Evolutionary conservation across 768 basidiomycete genomes (phyloP).

Genomic region (Russula ochroleuca): DNA sequence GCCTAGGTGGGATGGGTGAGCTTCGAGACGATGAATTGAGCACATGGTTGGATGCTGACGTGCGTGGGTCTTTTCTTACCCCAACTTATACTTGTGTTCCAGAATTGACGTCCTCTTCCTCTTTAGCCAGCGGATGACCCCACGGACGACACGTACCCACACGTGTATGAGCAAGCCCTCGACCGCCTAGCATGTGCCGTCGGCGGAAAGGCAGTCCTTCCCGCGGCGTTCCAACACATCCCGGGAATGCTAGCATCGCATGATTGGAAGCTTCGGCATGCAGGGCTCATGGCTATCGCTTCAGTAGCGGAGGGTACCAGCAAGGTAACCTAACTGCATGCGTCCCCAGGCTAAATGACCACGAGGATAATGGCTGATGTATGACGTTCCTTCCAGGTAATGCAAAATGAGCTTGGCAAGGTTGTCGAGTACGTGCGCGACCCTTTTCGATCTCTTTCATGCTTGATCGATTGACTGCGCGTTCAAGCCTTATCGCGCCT

Average conservation of each 20-base stretch:
- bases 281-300: constrained; percentile 83
- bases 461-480: background rate
- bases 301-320: constrained; percentile 81
- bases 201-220: constrained; percentile 70
- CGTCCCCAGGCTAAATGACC: background rate
- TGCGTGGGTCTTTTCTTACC: constrained; percentile 38
- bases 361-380: background rate
- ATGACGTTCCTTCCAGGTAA: constrained; percentile 43
- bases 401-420: constrained; percentile 78
- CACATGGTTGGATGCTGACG: constrained; percentile 71
- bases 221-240: constrained; percentile 76
- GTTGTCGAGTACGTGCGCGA: constrained; percentile 62
- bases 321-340: constrained; percentile 45
- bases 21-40: constrained; percentile 58
- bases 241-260: constrained; percentile 76
- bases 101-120: background rate
- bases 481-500: constrained; percentile 61
- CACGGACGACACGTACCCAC: constrained; percentile 63
- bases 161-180: constrained; percentile 76
- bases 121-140: constrained; percentile 58
- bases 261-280: constrained; percentile 83
- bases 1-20: constrained; percentile 79
- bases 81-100: background rate
- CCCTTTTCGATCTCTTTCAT: background rate
- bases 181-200: constrained; percentile 79